Conservation (phyloP, 2,329 filamentous ascomycete genomes). For the Colletotrichum sublineola region DNA sequence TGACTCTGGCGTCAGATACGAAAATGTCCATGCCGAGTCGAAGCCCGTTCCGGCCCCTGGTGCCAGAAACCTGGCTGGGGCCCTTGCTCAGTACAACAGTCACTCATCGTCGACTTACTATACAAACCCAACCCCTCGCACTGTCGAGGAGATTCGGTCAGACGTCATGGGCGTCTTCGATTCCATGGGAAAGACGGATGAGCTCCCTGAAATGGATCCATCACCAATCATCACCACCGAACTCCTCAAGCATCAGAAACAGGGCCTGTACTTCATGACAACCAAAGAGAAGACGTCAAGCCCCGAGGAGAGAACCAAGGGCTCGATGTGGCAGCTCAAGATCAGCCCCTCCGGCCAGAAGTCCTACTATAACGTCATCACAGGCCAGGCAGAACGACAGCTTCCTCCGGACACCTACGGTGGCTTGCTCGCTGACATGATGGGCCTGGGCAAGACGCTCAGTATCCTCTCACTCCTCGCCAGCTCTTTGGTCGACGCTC, state of each 20-base stretch:
- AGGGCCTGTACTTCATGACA: conserved; percentile 89
- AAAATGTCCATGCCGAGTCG: conserved; percentile 79
- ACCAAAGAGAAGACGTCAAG: conserved; percentile 75
- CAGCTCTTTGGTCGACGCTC: conserved; percentile 73
- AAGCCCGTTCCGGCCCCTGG: conserved; percentile 53
- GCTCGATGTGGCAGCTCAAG: conserved; percentile 82
- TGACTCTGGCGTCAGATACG: conserved; percentile 76
- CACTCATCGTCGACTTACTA: conserved; percentile 41
- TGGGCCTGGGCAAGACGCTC: conserved; percentile 89
- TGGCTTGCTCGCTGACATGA: conserved; percentile 86
- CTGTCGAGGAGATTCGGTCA: conserved; percentile 86
- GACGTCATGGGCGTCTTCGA: conserved; percentile 92
- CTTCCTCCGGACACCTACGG: conserved; percentile 77
- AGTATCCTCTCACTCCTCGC: conserved; percentile 86
- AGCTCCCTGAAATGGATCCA: conserved; percentile 80
- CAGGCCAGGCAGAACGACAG: conserved; percentile 71
- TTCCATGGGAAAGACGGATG: conserved; percentile 80
- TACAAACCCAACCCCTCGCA: conserved; percentile 63
- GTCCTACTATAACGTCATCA: conserved; percentile 87
- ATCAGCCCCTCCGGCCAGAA: conserved; percentile 64
- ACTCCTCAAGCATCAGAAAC: conserved; percentile 88
- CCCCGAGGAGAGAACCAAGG: conserved; percentile 72
- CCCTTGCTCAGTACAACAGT: conserved; percentile 33
- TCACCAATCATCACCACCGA: conserved; percentile 72
- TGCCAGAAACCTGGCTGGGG: conserved; percentile 46